Percentiles rank a stretch among this genome's conserved stretches.
Conservation (phyloP, 441 rosid genomes). For the Adansonia grandidieri region DNA sequence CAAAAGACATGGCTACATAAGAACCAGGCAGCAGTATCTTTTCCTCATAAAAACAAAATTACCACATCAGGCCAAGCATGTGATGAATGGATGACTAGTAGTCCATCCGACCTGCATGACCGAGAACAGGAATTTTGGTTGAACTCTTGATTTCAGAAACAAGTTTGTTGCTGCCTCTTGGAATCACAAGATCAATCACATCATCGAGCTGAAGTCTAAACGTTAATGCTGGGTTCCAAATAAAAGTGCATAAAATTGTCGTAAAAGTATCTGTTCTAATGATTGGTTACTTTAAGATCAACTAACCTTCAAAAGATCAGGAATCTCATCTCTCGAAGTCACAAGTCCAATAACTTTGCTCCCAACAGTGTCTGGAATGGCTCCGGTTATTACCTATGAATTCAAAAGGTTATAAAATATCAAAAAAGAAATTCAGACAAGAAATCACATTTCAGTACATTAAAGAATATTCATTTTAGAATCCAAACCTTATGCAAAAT, state of each 20-base stretch:
- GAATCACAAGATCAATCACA: constrained; percentile 97
- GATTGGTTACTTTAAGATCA: constrained; percentile 19
- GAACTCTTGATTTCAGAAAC: constrained; percentile 90
- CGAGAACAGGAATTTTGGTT: constrained; percentile 95
- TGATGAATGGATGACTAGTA: constrained; percentile 2
- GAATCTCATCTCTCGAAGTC: constrained; percentile 94
- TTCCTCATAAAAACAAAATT: constrained; percentile 10
- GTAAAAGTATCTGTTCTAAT: constrained; percentile 3
- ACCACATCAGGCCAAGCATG: constrained; percentile 22
- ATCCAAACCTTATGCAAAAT: constrained; percentile 80
- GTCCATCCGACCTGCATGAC: constrained; percentile 81
- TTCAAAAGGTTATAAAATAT: constrained; percentile 18
- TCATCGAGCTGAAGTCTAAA: constrained; percentile 82
- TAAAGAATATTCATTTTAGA: constrained; percentile 22
- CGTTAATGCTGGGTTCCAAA: constrained; percentile 30
- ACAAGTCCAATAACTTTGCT: constrained; percentile 86
- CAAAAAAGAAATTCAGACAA: constrained; percentile 17
- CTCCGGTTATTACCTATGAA: constrained; percentile 77
- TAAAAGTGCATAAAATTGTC: constrained; percentile 16
- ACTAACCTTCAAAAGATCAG: constrained; percentile 88
- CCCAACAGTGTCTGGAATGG: constrained; percentile 79
- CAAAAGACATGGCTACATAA: constrained; percentile 20
- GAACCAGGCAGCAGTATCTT: constrained; percentile 20
- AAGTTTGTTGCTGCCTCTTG: constrained; percentile 97
- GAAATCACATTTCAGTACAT: constrained; percentile 2